Evolutionary conservation across 768 basidiomycete species (phyloP).

Genomic region (Albatrellus ellisii): DNA sequence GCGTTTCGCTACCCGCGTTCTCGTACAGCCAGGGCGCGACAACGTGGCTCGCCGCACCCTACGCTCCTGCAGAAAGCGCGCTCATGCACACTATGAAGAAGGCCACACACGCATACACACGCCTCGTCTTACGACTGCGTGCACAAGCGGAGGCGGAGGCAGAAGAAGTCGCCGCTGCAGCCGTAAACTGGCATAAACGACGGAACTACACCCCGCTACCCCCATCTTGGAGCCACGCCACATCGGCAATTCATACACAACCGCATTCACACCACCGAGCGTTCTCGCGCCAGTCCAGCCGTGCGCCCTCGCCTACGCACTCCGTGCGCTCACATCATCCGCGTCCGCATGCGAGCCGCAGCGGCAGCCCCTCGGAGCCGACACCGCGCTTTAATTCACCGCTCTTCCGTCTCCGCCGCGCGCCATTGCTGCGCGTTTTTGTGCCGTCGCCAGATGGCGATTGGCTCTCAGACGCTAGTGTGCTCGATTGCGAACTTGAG

Average conservation of each 20-base stretch:
- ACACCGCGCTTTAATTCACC: slow-evolving; percentile 44
- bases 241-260: slow-evolving; percentile 1
- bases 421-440: slow-evolving; percentile 68
- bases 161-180: slow-evolving; percentile 11
- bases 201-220: slow-evolving; percentile 7
- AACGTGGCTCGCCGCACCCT: slow-evolving; percentile 37
- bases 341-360: too few relatives aligned
- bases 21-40: slow-evolving; percentile 53
- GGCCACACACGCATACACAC: slow-evolving; percentile 63
- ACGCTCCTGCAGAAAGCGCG: slow-evolving; percentile 25
- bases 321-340: slow-evolving; percentile 35
- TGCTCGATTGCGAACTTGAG: slow-evolving; percentile 75
- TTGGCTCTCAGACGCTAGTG: slow-evolving; percentile 74
- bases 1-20: slow-evolving; percentile 63
- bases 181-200: not conserved
- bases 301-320: slow-evolving; percentile 52
- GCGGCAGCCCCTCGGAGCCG: slow-evolving; percentile 5
- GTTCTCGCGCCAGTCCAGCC: slow-evolving; percentile 36
- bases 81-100: slow-evolving; percentile 40
- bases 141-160: slow-evolving; percentile 62
- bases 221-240: slow-evolving; percentile 12
- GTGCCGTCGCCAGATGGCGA: slow-evolving; percentile 80
- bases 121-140: slow-evolving; percentile 67
- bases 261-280: too few relatives aligned
- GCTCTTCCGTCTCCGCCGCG: slow-evolving; percentile 54